Conservation (phyloP, 306 rosid genomes). For the Lathyrus sativus region DNA sequence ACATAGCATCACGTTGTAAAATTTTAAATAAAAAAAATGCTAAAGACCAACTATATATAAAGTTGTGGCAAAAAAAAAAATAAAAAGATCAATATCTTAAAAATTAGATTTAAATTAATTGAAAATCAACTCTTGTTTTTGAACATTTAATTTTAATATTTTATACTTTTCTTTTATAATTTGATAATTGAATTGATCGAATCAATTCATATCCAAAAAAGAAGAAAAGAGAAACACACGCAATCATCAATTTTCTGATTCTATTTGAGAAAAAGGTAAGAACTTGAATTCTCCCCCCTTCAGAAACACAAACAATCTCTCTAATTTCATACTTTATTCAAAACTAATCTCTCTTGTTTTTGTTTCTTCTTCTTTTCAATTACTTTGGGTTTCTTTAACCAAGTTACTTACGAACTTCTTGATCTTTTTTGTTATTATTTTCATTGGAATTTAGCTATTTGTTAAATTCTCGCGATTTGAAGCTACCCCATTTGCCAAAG, state of each 20-base stretch:
- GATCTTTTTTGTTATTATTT: neutral
- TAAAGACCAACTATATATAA: too few species aligned
- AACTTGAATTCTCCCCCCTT: conserved; percentile 18
- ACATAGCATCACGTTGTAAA: neutral
- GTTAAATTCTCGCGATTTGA: conserved; percentile 30
- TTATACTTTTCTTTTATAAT: neutral
- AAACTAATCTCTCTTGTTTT: neutral
- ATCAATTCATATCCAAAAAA: neutral
- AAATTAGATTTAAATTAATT: too few species aligned
- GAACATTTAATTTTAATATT: neutral
- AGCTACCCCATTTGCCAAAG: conserved; percentile 39
- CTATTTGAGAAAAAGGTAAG: conserved; percentile 8
- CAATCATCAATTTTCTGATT: conserved; percentile 15
- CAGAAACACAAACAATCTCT: neutral
- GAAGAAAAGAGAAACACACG: neutral
- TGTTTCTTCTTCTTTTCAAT: too few species aligned
- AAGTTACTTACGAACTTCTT: conserved; percentile 14
- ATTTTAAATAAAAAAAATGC: too few species aligned
- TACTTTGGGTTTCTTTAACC: too few species aligned
- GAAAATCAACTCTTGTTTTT: neutral
- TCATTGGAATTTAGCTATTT: conserved; percentile 36
- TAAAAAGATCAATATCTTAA: too few species aligned
- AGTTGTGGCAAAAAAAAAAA: too few species aligned
- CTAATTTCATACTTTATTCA: conserved; percentile 37
- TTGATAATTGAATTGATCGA: neutral